Evolutionary conservation across 2,329 filamentous ascomycete genomes (phyloP), one percentile per base, ranked within the genome.

Genomic region (Massarina eburnea): DNA sequence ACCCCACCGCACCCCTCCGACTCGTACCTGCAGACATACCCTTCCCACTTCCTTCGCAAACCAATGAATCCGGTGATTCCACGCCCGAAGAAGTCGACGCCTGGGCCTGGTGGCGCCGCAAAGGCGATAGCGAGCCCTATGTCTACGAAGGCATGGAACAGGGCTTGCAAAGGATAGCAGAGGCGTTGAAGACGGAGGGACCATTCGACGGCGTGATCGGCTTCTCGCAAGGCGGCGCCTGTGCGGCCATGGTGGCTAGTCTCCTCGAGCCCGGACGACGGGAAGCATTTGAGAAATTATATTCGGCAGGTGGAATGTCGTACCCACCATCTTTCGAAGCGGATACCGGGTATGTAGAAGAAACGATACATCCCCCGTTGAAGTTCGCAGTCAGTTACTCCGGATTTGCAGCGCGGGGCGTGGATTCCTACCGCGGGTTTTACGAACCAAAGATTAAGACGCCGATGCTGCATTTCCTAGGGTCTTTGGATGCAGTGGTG

Each of bases 401-500:
- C 15, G 91, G 90, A 0, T 95, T 95, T 66, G 80, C 76, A 27
- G 83, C 88, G 0, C 75, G 53, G n/a, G 68, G 80, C 2, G 80
- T 82, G 29, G 70, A 76, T 14, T 71, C 80, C 33, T 84, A 95
- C 64, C 67, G 68, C 30, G 88, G 81, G 41, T 84, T 89, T 49
- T 95, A 89, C 64, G 81, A 89, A 57, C 89, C 89, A 14, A 78
- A 80, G 65, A 85, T 96, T 48, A 69, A 66, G 51, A 96, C 91
- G 48, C 88, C 89, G 0, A 82, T 88, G 51, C 67, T 95, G 71
- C 90, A 96, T 73, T 86, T 91, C 57, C 68, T 96, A 20, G 92
- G 92, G 1, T 86, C 83, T 43, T 74, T 96, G 57, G 92, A 96
- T 73, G 89, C 86, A 2, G 89, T 96, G 1, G 91, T 97, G 0